A percentile compares a stretch with the other conserved stretches of the same genome.
These are phyloP conservation scores for Toxicodendron radicans DNA, from an alignment of 345 rosid species.

Conservation along the genomic window DNA sequence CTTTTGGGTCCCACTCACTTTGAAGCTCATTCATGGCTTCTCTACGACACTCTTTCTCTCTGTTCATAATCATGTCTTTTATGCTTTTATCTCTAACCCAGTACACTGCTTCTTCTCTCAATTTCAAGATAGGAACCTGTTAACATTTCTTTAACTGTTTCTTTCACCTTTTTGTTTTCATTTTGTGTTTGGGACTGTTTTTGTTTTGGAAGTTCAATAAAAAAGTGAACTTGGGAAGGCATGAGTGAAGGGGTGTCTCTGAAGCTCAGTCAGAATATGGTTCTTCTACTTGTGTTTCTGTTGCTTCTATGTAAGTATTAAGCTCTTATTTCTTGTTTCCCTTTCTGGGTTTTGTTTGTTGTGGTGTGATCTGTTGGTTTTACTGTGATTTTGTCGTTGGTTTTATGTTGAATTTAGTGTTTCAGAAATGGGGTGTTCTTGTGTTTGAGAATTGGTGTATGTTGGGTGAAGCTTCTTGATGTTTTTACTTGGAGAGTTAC, in stretches of 20 bases:
- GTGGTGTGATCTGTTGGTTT: constrained; percentile 34
- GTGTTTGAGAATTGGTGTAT: constrained; percentile 8
- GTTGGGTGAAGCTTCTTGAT: constrained; percentile 18
- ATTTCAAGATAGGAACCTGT: neutral
- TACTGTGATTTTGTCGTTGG: constrained; percentile 9
- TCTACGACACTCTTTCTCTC: constrained; percentile 15
- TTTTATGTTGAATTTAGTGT: constrained; percentile 11
- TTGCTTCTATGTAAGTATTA: constrained; percentile 40
- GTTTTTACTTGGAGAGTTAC: constrained; percentile 3
- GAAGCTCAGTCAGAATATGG: constrained; percentile 24
- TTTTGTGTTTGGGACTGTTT: neutral
- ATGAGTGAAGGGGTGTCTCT: constrained; percentile 44
- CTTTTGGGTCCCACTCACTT: constrained; percentile 34
- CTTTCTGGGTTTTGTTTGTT: constrained; percentile 30
- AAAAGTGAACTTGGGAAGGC: constrained; percentile 13
- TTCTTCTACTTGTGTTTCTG: constrained; percentile 30
- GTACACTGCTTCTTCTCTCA: constrained; percentile 8
- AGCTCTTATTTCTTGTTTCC: constrained; percentile 12
- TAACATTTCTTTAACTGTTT: neutral
- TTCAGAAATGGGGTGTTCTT: constrained; percentile 12
- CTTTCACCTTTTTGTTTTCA: neutral
- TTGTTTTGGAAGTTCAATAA: neutral
- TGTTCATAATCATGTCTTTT: constrained; percentile 1
- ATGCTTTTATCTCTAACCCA: neutral
- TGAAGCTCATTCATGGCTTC: constrained; percentile 34